Evolutionary conservation across 306 rosid species (phyloP), one percentile per base, ranked within the genome.

Genomic region (Cicer pinnatifidum): DNA sequence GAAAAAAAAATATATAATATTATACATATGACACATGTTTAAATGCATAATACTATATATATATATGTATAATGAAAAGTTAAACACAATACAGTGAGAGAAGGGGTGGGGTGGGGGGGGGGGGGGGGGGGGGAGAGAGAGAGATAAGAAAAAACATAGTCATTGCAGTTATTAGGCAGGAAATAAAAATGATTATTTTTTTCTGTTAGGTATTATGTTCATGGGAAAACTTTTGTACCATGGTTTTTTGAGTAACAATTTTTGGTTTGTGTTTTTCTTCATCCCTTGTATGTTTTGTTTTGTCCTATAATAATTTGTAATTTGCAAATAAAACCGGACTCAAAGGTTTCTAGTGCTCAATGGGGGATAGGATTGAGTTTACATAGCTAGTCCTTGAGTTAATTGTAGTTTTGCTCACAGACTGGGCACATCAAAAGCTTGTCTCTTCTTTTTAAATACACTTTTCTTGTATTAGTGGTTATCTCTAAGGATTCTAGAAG

Each of bases 381-480:
- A 40, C 33, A 23, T 23, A 23, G 33, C 33, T 23, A 23, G 33
- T 23, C 33, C 33, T 23, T 23, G 33, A 23, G 33, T 23, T 23
- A 23, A 23, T 23, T 23, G 33, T 0, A 3, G 3, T 23, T 23
- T 23, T 2, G 33, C 33, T 23, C 33, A 23, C 33, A 23, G 33
- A 23, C 33, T 23, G 33, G 33, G 4, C 33, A 2, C 56, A 65
- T 56, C 23, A 47, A 23, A 66, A 10, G 33, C 33, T 53, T 48
- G 13, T 66, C 67, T 71, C 38, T 23, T 40, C 45, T 4, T 56
- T 73, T 54, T 65, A 2, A 38, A 51, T 46, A 47, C n/a, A 12
- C 37, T 63, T 63, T 8, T 66, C 13, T 61, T 10, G 54, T 13
- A 10, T 19, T 38, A 46, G 64, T 70, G 41, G 48, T 61, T 48